These are phyloP conservation scores for Fusarium xyrophilum DNA, from an alignment of 2,329 filamentous ascomycete genomes.

Conservation along the genomic window DNA sequence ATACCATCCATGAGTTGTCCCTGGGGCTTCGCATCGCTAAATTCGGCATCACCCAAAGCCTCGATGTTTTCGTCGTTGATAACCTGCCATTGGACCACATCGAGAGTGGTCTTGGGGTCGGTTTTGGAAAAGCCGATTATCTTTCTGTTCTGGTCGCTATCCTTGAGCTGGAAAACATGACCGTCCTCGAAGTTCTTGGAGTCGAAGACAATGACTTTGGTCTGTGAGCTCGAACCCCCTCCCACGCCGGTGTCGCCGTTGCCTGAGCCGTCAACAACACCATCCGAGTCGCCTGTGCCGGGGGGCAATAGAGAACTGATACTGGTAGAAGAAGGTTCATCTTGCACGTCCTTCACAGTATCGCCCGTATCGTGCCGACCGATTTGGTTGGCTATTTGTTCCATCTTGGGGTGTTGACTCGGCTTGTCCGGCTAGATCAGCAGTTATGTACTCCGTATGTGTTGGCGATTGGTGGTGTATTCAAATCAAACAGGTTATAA, in stretches of 20 bases:
- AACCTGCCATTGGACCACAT: slow-evolving; percentile 4
- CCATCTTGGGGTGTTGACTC: slow-evolving; percentile 9
- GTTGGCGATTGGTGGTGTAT: not conserved
- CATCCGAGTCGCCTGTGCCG: not conserved
- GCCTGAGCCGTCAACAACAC: not conserved
- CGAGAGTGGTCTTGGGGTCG: not conserved
- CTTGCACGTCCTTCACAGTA: slow-evolving; percentile 1
- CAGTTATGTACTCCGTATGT: not conserved
- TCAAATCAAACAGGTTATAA: not conserved
- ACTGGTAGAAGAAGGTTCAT: not conserved
- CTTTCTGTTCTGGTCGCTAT: not conserved
- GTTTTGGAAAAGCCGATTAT: not conserved
- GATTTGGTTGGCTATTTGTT: slow-evolving; percentile 6
- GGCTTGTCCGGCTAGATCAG: not conserved
- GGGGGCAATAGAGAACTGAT: not conserved
- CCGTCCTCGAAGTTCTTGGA: not conserved
- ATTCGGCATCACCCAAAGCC: not conserved
- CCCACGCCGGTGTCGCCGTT: not conserved
- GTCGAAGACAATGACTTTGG: not conserved
- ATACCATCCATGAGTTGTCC: not conserved
- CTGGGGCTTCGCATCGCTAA: not conserved
- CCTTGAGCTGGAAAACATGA: not conserved
- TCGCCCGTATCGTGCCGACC: slow-evolving; percentile 1
- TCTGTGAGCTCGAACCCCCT: not conserved
- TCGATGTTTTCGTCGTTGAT: no score